Evolutionary conservation across 768 basidiomycete genomes (phyloP), one percentile per base, ranked within the genome.

Genomic region (Suillus plorans): DNA sequence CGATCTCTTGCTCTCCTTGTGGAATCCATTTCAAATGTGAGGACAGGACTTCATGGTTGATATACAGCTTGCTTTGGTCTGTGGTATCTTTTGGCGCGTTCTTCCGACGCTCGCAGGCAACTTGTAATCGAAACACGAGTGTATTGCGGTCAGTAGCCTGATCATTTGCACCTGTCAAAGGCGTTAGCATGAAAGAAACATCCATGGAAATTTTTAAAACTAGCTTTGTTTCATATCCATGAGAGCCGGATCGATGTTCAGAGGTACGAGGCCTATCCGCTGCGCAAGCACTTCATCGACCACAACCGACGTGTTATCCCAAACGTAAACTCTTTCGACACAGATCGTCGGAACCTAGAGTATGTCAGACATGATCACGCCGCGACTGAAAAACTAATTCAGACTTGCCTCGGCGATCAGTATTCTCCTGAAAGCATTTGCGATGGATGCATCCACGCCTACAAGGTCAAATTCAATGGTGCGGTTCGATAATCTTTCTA

Each of bases 381-480:
- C 12, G 37, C 62, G 45, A 20, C 28, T 44, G 49, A 10, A 18
- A 5, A 37, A 22, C 16, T 44, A 61, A 5, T 61, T 5, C 41
- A 31, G 37, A 76, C 86, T 61, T 64, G 95, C 96, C 85, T 99
- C 97, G 12, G 97, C 91, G 56, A 99, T 92, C 74, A 98, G 82
- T 62, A 97, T 94, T 63, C 97, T 84, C 34, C 97, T 84, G 68
- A 97, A 86, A 0, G 97, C 95, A 76, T 99, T 99, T 37, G 97
- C 95, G 64, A 99, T 92, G 18, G 94, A 92, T 0, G 97, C 93
- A 74, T 99, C 97, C 36, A 98, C 91, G 6, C 97, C 96, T 63
- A 98, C 85, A 53, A 99, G 81, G 78, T 99, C 97, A 75, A 99
- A 97, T 69, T 98, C 96, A 66, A 97, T 86, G 2, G 91, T 89